phyloP scores from a whole-genome alignment of 208 protist genomes.

The Leishmania tarentolae region DNA sequence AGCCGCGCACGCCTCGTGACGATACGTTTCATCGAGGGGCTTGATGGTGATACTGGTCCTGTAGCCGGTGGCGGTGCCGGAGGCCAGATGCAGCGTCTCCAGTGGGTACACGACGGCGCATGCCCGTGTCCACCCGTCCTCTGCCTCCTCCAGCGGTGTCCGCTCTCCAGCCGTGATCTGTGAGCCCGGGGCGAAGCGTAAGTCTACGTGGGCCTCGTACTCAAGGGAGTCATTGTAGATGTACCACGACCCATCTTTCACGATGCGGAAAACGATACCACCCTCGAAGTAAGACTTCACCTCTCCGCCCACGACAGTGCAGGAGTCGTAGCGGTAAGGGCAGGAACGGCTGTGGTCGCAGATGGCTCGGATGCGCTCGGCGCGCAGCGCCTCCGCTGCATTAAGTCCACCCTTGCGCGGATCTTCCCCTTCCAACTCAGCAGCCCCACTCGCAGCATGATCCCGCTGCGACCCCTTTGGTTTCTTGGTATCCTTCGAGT shows the following conservation, averaged over 20 bases:
- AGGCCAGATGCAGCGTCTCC: constrained; percentile 49
- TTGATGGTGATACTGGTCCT: constrained; percentile 40
- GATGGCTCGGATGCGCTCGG: constrained; percentile 10
- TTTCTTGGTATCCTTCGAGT: constrained; percentile 43
- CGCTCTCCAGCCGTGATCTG: constrained; percentile 28
- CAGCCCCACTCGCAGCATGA: neutral
- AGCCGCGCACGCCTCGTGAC: constrained; percentile 5
- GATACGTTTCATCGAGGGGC: constrained; percentile 39
- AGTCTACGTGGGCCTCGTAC: constrained; percentile 69
- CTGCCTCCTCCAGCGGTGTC: constrained; percentile 30
- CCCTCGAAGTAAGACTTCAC: constrained; percentile 46
- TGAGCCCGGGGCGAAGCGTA: constrained; percentile 56
- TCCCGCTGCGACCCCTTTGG: constrained; percentile 19
- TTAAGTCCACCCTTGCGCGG: too few relatives aligned
- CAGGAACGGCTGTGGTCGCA: neutral
- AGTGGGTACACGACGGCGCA: constrained; percentile 55
- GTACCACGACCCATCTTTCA: constrained; percentile 53
- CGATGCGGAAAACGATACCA: constrained; percentile 60
- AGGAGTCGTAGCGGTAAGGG: constrained; percentile 23
- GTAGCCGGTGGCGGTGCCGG: constrained; percentile 39
- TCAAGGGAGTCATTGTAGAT: constrained; percentile 80
- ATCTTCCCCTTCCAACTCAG: neutral
- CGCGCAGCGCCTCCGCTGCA: neutral
- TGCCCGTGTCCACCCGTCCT: constrained; percentile 37
- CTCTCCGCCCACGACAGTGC: constrained; percentile 42